Percentiles rank a stretch among this genome's conserved stretches.
Evolutionary conservation across 2,329 filamentous ascomycete species (phyloP).

Genomic region (Nemania serpens): DNA sequence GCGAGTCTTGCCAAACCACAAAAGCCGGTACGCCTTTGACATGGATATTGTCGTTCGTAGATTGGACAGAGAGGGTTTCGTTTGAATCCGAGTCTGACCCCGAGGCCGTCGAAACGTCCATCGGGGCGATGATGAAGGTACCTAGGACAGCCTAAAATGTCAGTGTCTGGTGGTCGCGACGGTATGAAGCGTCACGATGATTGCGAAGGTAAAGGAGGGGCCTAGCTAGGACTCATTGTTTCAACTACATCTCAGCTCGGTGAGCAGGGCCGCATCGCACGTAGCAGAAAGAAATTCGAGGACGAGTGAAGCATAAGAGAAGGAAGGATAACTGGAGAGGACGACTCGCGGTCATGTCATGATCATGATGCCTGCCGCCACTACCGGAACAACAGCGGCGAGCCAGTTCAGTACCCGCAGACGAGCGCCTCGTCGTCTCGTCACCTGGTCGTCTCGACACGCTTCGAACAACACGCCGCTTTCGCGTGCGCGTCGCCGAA

Average conservation of each 20-base stretch:
- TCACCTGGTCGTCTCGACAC: neutral
- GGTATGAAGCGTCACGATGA: neutral
- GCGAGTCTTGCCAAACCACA: conserved; percentile 7
- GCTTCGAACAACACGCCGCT: conserved; percentile 8
- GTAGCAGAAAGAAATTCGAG: neutral
- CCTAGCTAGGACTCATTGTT: neutral
- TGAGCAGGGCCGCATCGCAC: neutral
- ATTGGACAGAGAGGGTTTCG: neutral
- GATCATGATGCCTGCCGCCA: conserved; percentile 15
- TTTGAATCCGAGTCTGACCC: conserved; percentile 7
- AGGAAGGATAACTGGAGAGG: neutral
- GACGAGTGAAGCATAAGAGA: too few species aligned
- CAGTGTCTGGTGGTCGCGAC: neutral
- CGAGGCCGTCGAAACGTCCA: conserved; percentile 19
- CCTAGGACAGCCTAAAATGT: neutral
- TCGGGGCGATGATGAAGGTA: neutral
- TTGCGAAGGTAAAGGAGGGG: neutral
- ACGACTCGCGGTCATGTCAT: conserved; percentile 4
- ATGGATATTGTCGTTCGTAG: neutral
- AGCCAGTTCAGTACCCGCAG: conserved; percentile 16
- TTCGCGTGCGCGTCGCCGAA: conserved; percentile 6
- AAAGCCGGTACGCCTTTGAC: conserved; percentile 9
- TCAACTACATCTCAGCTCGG: neutral
- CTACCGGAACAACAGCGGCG: conserved; percentile 3
- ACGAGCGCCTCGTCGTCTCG: conserved; percentile 12